phyloP scores from a whole-genome alignment of 2,329 filamentous ascomycete genomes.

The Fragosphaeria purpurea region DNA sequence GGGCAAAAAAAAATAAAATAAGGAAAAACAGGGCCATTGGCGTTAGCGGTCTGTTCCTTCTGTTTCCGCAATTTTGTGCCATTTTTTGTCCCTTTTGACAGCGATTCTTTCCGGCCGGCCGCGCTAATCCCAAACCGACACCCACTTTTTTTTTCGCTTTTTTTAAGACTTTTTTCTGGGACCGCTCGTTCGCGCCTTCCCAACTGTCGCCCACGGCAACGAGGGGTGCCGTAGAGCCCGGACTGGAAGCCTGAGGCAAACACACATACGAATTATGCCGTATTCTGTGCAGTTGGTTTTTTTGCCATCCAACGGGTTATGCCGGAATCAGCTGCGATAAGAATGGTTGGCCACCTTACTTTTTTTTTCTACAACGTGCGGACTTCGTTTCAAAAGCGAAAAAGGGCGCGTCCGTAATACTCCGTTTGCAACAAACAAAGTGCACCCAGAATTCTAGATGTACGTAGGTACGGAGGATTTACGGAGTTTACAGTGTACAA shows the following conservation, averaged over 20 bases:
- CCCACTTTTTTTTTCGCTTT: constrained; percentile 6
- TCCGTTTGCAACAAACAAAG: too few relatives aligned
- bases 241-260: constrained; percentile 7
- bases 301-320: too few relatives aligned
- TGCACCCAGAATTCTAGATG: too few relatives aligned
- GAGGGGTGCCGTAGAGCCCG: not conserved
- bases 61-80: not conserved
- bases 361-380: not conserved
- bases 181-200: too few relatives aligned
- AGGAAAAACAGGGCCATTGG: not conserved
- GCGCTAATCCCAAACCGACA: constrained; percentile 12
- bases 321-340: too few relatives aligned
- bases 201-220: constrained; percentile 10
- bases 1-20: not conserved
- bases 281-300: too few relatives aligned
- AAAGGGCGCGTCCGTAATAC: too few relatives aligned
- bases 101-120: constrained; percentile 43
- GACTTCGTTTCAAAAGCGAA: too few relatives aligned
- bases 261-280: too few relatives aligned
- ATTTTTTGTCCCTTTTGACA: constrained; percentile 27
- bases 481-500: too few relatives aligned
- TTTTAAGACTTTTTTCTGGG: too few relatives aligned
- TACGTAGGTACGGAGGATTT: too few relatives aligned
- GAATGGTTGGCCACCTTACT: not conserved
- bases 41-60: constrained; percentile 5